Percentiles rank a stretch among this genome's conserved stretches.
Evolutionary conservation across 768 basidiomycete genomes (phyloP).

Genomic region (Melanogaster broomeanus): DNA sequence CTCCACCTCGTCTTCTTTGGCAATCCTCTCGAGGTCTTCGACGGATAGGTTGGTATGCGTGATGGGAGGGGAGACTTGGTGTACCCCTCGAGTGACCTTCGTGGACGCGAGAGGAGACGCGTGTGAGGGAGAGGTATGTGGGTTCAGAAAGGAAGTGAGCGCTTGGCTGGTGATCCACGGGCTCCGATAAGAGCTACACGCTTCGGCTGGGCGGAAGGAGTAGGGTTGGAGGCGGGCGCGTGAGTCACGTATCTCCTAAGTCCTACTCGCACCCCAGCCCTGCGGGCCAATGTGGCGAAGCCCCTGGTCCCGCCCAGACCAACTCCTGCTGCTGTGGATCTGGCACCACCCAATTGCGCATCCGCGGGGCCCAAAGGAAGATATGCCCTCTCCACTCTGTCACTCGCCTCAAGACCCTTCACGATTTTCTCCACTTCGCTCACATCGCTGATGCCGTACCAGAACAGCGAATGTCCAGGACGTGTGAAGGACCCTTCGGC

Average conservation of each 20-base stretch:
- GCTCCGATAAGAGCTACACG: slow-evolving; percentile 96
- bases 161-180: slow-evolving; percentile 96
- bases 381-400: slow-evolving; percentile 84
- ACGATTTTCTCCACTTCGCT: slow-evolving; percentile 89
- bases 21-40: slow-evolving; percentile 84
- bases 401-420: slow-evolving; percentile 72
- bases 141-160: slow-evolving; percentile 80
- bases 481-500: slow-evolving; percentile 97
- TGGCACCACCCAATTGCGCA: slow-evolving; percentile 16
- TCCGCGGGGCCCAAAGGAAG: slow-evolving; percentile 52
- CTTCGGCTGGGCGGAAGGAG: slow-evolving; percentile 65
- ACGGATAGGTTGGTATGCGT: slow-evolving; percentile 79
- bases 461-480: slow-evolving; percentile 92
- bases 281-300: slow-evolving; percentile 28
- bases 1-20: slow-evolving; percentile 86
- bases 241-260: slow-evolving; percentile 83
- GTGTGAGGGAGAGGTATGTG: slow-evolving; percentile 88
- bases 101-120: slow-evolving; percentile 95
- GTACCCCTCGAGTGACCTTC: slow-evolving; percentile 84
- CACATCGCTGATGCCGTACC: slow-evolving; percentile 94
- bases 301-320: slow-evolving; percentile 6
- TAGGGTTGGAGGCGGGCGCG: slow-evolving; percentile 32
- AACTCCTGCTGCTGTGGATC: neutral
- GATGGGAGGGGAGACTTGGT: slow-evolving; percentile 69
- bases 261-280: slow-evolving; percentile 39